Conservation (phyloP, 1,284 basidiomycete species). For the Ustilago loliicola region DNA sequence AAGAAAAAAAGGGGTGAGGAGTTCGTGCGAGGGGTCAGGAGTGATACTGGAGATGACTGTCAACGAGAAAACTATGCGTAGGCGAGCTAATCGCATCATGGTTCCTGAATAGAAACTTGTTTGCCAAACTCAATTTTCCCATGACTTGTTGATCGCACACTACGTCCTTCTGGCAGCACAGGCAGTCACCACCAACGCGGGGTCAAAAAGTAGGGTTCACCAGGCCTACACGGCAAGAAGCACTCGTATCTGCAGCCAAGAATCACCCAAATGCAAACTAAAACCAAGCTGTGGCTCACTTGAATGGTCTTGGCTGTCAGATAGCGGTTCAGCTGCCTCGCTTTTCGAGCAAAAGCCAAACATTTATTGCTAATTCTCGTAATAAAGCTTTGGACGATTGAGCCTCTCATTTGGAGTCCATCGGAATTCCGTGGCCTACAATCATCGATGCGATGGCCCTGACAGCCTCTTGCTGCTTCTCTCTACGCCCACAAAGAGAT, state of each 20-base stretch:
- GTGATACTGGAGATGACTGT: neutral
- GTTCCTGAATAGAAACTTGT: slow-evolving; percentile 22
- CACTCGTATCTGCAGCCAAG: neutral
- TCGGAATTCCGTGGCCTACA: neutral
- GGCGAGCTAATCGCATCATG: slow-evolving; percentile 17
- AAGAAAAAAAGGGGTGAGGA: slow-evolving; percentile 3
- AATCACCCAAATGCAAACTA: neutral
- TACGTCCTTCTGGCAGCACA: neutral
- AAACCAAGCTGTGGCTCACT: neutral
- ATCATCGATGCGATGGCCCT: neutral
- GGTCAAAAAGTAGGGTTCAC: slow-evolving; percentile 1
- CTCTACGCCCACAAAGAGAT: neutral
- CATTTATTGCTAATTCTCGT: too few relatives aligned
- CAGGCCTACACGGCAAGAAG: neutral
- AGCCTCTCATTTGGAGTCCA: neutral
- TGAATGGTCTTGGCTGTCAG: neutral
- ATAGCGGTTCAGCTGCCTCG: neutral
- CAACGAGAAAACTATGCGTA: neutral
- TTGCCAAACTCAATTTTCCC: slow-evolving; percentile 21
- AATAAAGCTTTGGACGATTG: neutral
- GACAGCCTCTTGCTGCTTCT: neutral
- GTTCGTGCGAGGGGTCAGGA: neutral
- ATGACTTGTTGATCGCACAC: slow-evolving; percentile 8
- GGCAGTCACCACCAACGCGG: neutral
- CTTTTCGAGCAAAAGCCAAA: too few relatives aligned